Conservation (phyloP, 768 basidiomycete species). For the Amanita rubescens region DNA sequence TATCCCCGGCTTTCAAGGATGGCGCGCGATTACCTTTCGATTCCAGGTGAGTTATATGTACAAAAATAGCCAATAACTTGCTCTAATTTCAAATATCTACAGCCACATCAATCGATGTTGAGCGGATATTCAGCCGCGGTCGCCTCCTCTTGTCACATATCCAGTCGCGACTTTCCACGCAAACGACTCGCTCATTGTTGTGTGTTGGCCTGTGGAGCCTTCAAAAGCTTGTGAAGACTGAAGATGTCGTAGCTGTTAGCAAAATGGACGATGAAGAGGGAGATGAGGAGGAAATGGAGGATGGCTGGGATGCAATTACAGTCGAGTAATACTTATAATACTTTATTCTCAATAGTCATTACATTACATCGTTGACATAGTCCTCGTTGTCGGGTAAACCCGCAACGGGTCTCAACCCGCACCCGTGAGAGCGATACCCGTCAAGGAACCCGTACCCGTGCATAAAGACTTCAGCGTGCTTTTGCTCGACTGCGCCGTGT, state of each 20-base stretch:
- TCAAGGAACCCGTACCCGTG: too few relatives aligned
- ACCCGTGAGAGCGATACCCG: too few relatives aligned
- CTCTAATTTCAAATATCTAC: background rate
- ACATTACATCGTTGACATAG: background rate
- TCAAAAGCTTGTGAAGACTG: conserved; percentile 15
- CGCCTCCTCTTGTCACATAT: conserved; percentile 20
- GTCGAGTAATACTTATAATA: background rate
- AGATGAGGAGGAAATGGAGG: background rate
- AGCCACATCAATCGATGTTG: conserved; percentile 25
- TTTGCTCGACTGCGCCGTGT: too few relatives aligned
- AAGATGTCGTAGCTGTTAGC: conserved; percentile 14
- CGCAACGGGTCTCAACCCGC: too few relatives aligned
- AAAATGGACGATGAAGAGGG: conserved; percentile 3
- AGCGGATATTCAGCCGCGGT: conserved; percentile 20
- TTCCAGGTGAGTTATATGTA: conserved; percentile 11
- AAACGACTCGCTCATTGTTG: conserved; percentile 21
- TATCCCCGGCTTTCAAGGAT: conserved; percentile 20
- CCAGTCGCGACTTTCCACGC: conserved; percentile 17
- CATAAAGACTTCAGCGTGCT: too few relatives aligned
- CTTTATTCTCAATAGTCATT: too few relatives aligned
- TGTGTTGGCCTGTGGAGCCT: conserved; percentile 25
- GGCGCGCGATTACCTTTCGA: conserved; percentile 19
- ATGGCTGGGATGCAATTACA: conserved; percentile 8
- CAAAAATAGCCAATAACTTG: background rate
- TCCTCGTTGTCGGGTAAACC: too few relatives aligned